Base-by-base conservation (phyloP, 306 rosid genomes). In the Rosa persica region DNA sequence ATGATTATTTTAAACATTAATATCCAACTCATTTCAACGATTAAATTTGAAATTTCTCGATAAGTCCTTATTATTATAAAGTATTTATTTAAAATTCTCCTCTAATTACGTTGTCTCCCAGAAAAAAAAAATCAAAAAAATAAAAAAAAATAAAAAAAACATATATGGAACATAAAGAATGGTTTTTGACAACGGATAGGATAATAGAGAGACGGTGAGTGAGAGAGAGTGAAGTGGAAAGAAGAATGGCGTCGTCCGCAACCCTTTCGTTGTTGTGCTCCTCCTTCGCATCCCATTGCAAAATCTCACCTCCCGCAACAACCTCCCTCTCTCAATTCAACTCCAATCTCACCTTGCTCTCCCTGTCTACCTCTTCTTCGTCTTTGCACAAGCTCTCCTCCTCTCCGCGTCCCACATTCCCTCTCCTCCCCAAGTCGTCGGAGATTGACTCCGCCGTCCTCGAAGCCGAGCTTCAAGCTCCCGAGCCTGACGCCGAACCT, bases 231-330 rank as follows among this genome's bases (percentile, higher is more conserved):
- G 52, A 57, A n/a, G 4, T 55, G 12, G 36, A 16, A 20, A 19
- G 10, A 64, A 54, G 12, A 23, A 93, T 93, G 98, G 97, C 98
- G 92, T 92, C 98, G 2, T 87, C 98, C n/a, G 58, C 89, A 0
- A 87, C 92, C 36, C 86, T 89, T 73, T 89, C 96, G 10, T 68
- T 90, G 62, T 5, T 57, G 4, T 95, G 89, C 82, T 71, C 96
- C 80, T 73, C 90, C 34, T 86, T 93, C 68, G 70, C 90, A 4
- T 22, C 89, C 78, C 91, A 86, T 9, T 91, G 91, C 85, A 62
- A 76, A 57, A 20, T 93, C 91, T 82, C 93, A 5, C 77, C 36
- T 16, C 2, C 54, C 3, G 67, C 79, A 15, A 36, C 75, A 73
- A 17, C 39, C 13, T 43, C 23, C 70, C 75, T 77, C 79, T 85